Percentiles rank a stretch among this genome's conserved stretches.
Conservation (phyloP, 2,329 filamentous ascomycete genomes). For the Phialophora macrospora region DNA sequence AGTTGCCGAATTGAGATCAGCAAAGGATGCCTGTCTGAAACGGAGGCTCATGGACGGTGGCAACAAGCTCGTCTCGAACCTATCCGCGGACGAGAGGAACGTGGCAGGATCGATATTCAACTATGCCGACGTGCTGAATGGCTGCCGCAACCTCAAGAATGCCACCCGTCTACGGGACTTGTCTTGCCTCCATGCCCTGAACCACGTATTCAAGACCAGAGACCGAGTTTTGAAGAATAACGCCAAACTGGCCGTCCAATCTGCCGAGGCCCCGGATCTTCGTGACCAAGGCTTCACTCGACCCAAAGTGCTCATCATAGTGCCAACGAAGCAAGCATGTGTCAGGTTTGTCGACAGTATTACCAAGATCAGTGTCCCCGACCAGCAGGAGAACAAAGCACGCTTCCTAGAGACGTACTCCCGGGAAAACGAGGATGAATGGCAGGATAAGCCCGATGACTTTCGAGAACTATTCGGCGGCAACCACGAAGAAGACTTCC, state of each 20-base stretch:
- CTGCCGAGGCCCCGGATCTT: slow-evolving; percentile 69
- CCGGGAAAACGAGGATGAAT: slow-evolving; percentile 68
- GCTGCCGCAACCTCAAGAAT: slow-evolving; percentile 71
- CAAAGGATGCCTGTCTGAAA: slow-evolving; percentile 61
- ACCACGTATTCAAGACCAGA: slow-evolving; percentile 91
- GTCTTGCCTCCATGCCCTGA: slow-evolving; percentile 80
- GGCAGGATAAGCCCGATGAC: slow-evolving; percentile 76
- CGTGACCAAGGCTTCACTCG: slow-evolving; percentile 95
- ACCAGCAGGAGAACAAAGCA: slow-evolving; percentile 94
- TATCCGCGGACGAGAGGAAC: slow-evolving; percentile 67
- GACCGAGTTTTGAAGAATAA: slow-evolving; percentile 94
- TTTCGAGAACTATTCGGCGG: slow-evolving; percentile 89
- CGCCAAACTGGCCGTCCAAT: slow-evolving; percentile 71
- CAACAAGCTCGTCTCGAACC: slow-evolving; percentile 53
- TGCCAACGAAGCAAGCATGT: slow-evolving; percentile 87
- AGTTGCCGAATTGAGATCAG: slow-evolving; percentile 6
- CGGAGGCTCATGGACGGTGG: slow-evolving; percentile 66
- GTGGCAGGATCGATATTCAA: slow-evolving; percentile 76
- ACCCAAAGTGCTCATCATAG: slow-evolving; percentile 87
- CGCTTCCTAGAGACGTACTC: slow-evolving; percentile 86
- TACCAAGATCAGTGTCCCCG: slow-evolving; percentile 73
- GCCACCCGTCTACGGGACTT: slow-evolving; percentile 71
- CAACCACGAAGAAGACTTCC: slow-evolving; percentile 97
- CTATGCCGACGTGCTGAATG: slow-evolving; percentile 81
- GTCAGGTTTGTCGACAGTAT: slow-evolving; percentile 78